Base-by-base conservation (phyloP, 2,329 filamentous ascomycete species). In the Pseudodiploospora longispora region DNA sequence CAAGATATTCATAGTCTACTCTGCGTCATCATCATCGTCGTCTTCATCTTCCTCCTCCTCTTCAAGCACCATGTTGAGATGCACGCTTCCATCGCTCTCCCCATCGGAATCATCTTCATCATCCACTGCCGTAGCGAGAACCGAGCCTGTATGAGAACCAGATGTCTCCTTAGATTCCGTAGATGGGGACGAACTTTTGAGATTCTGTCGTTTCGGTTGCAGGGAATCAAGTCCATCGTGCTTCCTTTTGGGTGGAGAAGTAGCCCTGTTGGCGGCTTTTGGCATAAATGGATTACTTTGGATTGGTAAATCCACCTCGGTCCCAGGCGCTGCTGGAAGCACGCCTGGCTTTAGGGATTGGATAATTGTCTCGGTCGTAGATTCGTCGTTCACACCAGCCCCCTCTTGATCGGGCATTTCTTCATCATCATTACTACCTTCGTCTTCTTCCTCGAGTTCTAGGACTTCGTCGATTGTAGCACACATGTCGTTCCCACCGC, bases 11-110 rank as follows among this genome's bases (percentile, higher is more conserved):
- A 19, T 19, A 30, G 10, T 30, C 33, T 38, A 28, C 8, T 46
- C 42, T 10, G 56, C 49, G 6, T 59, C 50, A 8, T 52, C 51
- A 5, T 55, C 56, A 1, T 60, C 49, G 3, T 57, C 61, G 0
- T 63, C 58, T 1, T 64, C 65, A 0, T 71, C 68, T 0, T 71
- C 71, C 1, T 67, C 67, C 7, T 72, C 69, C 10, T 74, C 72
- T 7, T 80, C 76, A 7, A 80, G 58, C 38, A 76, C 75, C 74
- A 79, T 79, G 43, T 79, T 75, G 45, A 80, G 62, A 59, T 79
- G 73, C 9, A 79, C 70, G 47, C 75, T 79, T 43, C 71, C 74
- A 44, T 78, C 74, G 10, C 69, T 69, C 30, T 69, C 69, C 1
- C 64, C 69, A 4, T 64, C 64, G 7, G 45, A 47, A 1, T 59